Evolutionary conservation across 2,329 filamentous ascomycete species (phyloP).

Genomic region (Dactylellina cionopaga): DNA sequence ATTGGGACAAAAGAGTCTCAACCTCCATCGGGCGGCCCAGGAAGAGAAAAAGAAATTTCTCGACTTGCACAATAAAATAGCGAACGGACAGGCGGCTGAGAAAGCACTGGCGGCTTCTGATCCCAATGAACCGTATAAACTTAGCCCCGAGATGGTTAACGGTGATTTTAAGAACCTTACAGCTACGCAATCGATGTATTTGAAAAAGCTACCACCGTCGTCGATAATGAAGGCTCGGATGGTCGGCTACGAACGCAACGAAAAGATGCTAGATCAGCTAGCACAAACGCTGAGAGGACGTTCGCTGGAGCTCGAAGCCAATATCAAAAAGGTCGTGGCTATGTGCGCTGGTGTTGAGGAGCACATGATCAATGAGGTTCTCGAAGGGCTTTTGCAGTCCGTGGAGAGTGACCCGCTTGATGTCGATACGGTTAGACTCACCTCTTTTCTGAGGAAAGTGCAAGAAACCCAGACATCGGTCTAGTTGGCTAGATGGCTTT

Average conservation of each 20-base stretch:
- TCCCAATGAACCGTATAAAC: constrained; percentile 52
- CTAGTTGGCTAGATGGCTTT: constrained; percentile 16
- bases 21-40: constrained; percentile 78
- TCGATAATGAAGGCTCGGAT: constrained; percentile 74
- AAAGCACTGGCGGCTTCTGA: constrained; percentile 19
- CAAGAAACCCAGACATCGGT: constrained; percentile 65
- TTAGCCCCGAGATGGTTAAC: constrained; percentile 58
- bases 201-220: constrained; percentile 68
- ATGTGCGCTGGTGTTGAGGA: constrained; percentile 85
- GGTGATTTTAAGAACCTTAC: constrained; percentile 64
- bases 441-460: constrained; percentile 81
- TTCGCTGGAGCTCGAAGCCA: constrained; percentile 83
- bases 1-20: constrained; percentile 73
- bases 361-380: constrained; percentile 78
- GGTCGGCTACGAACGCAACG: constrained; percentile 75
- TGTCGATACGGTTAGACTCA: constrained; percentile 78
- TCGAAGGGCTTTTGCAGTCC: constrained; percentile 82
- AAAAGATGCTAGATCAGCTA: constrained; percentile 73
- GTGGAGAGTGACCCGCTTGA: constrained; percentile 86
- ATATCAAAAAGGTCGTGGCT: constrained; percentile 87
- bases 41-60: constrained; percentile 70
- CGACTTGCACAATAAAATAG: constrained; percentile 59
- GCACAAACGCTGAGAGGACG: constrained; percentile 78
- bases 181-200: constrained; percentile 62
- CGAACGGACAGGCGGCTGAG: constrained; percentile 37